Base-by-base conservation (phyloP, 768 basidiomycete species). In the Punctularia strigosozonata region DNA sequence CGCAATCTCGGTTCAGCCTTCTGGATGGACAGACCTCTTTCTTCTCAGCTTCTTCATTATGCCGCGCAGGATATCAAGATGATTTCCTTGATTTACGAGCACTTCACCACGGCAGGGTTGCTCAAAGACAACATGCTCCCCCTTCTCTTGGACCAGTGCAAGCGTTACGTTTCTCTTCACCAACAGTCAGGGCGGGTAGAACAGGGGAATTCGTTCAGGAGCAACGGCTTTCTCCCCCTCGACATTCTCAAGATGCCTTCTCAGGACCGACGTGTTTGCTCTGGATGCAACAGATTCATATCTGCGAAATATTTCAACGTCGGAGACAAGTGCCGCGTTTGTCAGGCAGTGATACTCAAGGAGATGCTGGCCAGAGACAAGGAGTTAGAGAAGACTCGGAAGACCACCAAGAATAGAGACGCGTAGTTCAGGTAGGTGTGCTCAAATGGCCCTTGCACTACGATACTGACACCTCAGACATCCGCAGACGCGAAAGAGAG, bases 31-130 rank as follows among this genome's bases (percentile, higher is more conserved):
- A 57, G 66, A 5, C 67, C 67, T 1, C 55, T 69, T 26, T n/a
- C 50, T 4, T 28, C 53, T 1, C 49, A 53, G 12, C 55, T 68
- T 22, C 52, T 66, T 19, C 49, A 52, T 14, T 68, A 68, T 25
- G 65, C 67, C 2, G 63, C 65, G 4, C 58, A 60, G 43, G 67
- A 69, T 48, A 59, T 67, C 34, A 52, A 55, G 22, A 53, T 65
- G 42, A 60, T 69, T 38, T 53, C 48, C 8, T 43, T 50, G 2
- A 53, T 68, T 18, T 61, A 62, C 46, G 47, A 52, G 4, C 46
- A 58, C 34, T 67, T 68, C 41, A 18, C 30, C 23, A 24, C 19
- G 10, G 38, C 37, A 18, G 42, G 41, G 6, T 53, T 48, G 43
- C 40, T 54, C 19, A 37, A 39, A 8, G 13, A 25, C 8, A 10